These are phyloP conservation scores for Sicyos baderoa DNA, from an alignment of 306 rosid species.

Conservation along the genomic window DNA sequence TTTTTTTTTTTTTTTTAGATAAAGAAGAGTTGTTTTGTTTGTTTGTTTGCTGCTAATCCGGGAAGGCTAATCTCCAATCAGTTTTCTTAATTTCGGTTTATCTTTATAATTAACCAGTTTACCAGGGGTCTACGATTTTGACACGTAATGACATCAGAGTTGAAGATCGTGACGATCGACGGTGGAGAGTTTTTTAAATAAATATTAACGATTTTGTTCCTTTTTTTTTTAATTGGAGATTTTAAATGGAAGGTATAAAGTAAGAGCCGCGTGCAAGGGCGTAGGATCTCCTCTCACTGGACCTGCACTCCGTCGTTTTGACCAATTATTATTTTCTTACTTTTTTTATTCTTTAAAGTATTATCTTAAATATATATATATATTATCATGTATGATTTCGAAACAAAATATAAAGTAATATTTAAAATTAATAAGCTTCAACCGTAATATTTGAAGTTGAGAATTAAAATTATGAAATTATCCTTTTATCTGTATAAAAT, in stretches of 20 bases:
- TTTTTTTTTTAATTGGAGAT: background rate
- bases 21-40: too few relatives aligned
- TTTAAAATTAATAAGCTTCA: too few relatives aligned
- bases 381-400: too few relatives aligned
- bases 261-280: background rate
- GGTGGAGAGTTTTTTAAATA: background rate
- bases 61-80: slow-evolving; percentile 10
- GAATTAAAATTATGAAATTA: too few relatives aligned
- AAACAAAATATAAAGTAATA: too few relatives aligned
- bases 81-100: background rate
- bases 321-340: background rate
- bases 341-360: background rate
- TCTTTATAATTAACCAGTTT: background rate
- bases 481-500: too few relatives aligned
- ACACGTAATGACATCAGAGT: slow-evolving; percentile 3
- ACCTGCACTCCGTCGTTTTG: background rate
- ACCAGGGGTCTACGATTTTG: background rate
- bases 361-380: too few relatives aligned
- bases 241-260: background rate
- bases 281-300: background rate
- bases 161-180: background rate
- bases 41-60: slow-evolving; percentile 18
- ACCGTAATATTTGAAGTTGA: too few relatives aligned
- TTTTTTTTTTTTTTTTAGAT: too few relatives aligned
- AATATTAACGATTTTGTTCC: background rate